Evolutionary conservation across 352 stramenopile genomes (phyloP).

Genomic region (Phytophthora ramorum): DNA sequence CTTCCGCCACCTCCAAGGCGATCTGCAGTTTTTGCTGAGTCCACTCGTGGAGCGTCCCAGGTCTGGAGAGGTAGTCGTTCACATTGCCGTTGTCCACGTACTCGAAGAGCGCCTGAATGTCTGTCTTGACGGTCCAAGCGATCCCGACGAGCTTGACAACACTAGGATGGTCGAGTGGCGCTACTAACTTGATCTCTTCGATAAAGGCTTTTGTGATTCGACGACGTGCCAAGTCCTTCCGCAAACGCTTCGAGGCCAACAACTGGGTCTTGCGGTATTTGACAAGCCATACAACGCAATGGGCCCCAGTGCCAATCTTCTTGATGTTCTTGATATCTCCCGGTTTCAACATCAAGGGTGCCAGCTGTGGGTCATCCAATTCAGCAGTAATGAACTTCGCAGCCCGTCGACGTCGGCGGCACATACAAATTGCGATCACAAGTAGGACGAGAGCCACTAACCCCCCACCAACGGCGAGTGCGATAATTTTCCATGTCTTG

Average conservation of each 20-base stretch:
- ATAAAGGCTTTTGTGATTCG: conserved; percentile 53
- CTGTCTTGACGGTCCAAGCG: conserved; percentile 55
- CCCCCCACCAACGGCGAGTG: conserved; percentile 11
- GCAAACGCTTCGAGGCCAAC: conserved; percentile 52
- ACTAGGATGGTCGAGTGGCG: conserved; percentile 53
- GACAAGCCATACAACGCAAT: conserved; percentile 48
- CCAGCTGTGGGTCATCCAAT: conserved; percentile 45
- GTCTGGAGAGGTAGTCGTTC: conserved; percentile 39
- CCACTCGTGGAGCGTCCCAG: conserved; percentile 38
- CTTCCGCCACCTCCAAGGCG: conserved; percentile 56
- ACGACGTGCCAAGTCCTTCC: conserved; percentile 37
- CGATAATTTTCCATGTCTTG: conserved; percentile 16
- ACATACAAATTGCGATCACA: conserved; percentile 15
- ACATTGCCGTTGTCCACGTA: conserved; percentile 69
- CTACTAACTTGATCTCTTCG: conserved; percentile 58
- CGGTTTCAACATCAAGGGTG: conserved; percentile 45
- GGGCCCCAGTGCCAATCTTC: conserved; percentile 38
- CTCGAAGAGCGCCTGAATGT: conserved; percentile 69
- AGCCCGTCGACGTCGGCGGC: conserved; percentile 29
- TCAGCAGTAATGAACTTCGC: conserved; percentile 32
- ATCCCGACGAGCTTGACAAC: conserved; percentile 62
- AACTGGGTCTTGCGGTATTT: conserved; percentile 44
- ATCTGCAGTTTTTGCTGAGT: conserved; percentile 41
- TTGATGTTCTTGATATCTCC: conserved; percentile 52
- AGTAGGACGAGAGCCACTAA: conserved; percentile 14